phyloP scores from a whole-genome alignment of 352 stramenopile genomes.

The Pythium chondricola region DNA sequence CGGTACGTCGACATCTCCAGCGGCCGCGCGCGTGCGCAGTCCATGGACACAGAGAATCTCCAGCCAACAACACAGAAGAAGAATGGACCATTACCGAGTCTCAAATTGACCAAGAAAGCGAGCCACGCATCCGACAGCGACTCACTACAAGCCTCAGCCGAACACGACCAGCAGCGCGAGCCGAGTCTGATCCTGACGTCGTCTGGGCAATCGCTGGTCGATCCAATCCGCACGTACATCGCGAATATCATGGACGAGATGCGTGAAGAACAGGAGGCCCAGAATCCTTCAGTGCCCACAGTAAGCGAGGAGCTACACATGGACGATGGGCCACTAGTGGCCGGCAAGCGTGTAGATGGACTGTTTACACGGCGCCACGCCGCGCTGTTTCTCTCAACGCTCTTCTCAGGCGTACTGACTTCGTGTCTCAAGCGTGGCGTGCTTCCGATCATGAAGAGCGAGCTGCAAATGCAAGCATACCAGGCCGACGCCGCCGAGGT shows the following conservation, averaged over 20 bases:
- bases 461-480: constrained; percentile 60
- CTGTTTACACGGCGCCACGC: constrained; percentile 7
- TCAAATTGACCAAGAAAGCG: no score
- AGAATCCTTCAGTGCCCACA: not conserved
- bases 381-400: constrained; percentile 14
- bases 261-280: not conserved
- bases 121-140: no score
- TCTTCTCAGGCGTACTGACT: constrained; percentile 12
- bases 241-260: not conserved
- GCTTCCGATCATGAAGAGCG: constrained; percentile 51
- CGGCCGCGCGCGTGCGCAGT: not conserved
- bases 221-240: not conserved
- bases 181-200: not conserved
- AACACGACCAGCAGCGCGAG: not conserved
- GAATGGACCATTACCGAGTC: no score
- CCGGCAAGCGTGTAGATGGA: not conserved
- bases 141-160: no score
- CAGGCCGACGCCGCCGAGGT: constrained; percentile 47
- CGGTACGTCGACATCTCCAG: constrained; percentile 10
- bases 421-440: constrained; percentile 21
- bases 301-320: not conserved
- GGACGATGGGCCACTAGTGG: constrained; percentile 1
- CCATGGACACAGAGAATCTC: not conserved
- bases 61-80: not conserved
- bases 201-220: not conserved